Evolutionary conservation across 2,329 filamentous ascomycete genomes (phyloP), one percentile per base, ranked within the genome.

Genomic region (Penicillium fuscoglaucum): DNA sequence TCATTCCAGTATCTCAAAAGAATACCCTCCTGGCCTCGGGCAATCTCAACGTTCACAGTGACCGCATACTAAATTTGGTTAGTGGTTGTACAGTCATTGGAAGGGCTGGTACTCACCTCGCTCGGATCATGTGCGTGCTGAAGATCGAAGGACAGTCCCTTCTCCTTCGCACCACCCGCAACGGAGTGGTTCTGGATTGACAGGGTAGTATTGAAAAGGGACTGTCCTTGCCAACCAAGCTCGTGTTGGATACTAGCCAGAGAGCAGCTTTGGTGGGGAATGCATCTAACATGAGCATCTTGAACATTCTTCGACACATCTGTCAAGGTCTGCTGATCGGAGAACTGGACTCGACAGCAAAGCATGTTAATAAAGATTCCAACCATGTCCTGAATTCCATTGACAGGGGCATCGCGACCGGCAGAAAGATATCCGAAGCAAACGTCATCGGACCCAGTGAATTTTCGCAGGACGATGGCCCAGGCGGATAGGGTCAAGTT

Each of bases 281-380:
- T 72, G 43, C 78, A 77, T 40, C 74, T 69, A 21, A 81, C 73
- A 19, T 80, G 79, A 55, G 82, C 76, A 13, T 71, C 69, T 43
- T 83, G 82, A 0, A 82, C 72, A 12, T 70, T 70, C 31, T 78
- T 76, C 0, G 82, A 70, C 0, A 78, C 67, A 12, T 79, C 74
- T 2, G 66, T 58, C 10, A 83, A 66, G 13, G 67, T 68, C 46
- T 66, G 73, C 54, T 46, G 74, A 55, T 64, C 70, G 54, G 48
- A 70, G 56, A 67, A 81, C 62, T 55, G 72, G 4, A 83, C 72
- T 6, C 79, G 77, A 58, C 78, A 83, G 46, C 82, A 79, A 3
- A 85, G 74, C 78, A 84, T 83, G 54, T 83, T 84, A 58, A 85
- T 81, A 48, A 84, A 81, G 15, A 75, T 72, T 4, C 81, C 81